phyloP scores from a whole-genome alignment of 352 stramenopile genomes.

The Peronospora destructor region DNA sequence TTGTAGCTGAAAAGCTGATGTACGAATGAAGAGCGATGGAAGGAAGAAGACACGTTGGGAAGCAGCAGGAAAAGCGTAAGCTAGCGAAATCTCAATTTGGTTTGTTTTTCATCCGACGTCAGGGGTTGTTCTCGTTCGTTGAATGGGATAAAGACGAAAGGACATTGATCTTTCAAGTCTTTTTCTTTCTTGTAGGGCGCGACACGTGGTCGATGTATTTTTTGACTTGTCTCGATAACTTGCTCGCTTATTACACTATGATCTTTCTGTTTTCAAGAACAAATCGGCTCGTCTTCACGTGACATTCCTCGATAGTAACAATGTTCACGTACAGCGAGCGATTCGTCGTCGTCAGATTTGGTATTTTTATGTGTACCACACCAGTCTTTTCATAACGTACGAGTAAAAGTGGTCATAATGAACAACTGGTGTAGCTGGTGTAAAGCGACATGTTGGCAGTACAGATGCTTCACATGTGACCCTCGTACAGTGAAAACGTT shows the following conservation, averaged over 20 bases:
- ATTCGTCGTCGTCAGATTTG: background rate
- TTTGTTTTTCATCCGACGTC: constrained; percentile 28
- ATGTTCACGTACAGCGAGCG: no score
- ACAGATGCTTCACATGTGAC: constrained; percentile 35
- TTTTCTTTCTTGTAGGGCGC: no score
- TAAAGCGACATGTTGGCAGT: constrained; percentile 19
- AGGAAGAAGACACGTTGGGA: constrained; percentile 12
- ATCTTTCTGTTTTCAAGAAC: no score
- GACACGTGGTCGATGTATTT: no score
- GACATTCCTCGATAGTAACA: no score
- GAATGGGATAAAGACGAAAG: background rate
- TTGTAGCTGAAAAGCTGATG: constrained; percentile 5
- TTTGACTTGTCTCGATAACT: no score
- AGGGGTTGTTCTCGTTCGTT: background rate
- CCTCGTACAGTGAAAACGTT: constrained; percentile 27
- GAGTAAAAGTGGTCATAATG: background rate
- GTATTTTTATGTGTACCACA: constrained; percentile 2
- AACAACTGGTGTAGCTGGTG: constrained; percentile 33
- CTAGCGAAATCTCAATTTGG: constrained; percentile 32
- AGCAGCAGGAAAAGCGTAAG: constrained; percentile 31
- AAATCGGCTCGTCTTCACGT: no score
- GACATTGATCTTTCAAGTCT: no score
- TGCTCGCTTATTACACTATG: no score
- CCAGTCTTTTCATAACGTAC: background rate
- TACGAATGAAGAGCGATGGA: constrained; percentile 6